Evolutionary conservation across 225 moss, liverwort and hornwort genomes (phyloP).

Genomic region (Takakia lepidozioides): DNA sequence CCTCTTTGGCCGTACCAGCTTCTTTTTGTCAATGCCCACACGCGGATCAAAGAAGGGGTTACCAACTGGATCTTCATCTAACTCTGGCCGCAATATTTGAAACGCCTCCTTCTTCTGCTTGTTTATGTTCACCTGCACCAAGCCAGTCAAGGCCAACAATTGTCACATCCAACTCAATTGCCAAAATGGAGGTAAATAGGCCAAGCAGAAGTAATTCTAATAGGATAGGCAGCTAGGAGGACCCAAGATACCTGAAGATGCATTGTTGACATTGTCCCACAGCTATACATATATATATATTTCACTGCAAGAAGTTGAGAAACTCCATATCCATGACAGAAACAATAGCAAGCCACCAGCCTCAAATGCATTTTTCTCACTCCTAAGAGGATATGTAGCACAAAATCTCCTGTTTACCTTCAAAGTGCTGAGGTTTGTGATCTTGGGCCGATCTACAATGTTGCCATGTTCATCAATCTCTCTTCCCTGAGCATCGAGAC

Average conservation of each 20-base stretch:
- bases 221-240: no score
- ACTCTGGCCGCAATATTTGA: conserved; percentile 87
- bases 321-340: no score
- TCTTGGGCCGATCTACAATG: conserved; percentile 81
- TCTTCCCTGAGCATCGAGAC: conserved; percentile 88
- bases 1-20: conserved; percentile 68
- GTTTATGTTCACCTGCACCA: conserved; percentile 88
- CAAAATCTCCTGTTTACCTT: no score
- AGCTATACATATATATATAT: no score
- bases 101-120: conserved; percentile 99
- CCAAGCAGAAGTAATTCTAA: no score
- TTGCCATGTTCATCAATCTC: conserved; percentile 94
- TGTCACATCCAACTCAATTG: background rate
- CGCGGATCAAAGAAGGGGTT: conserved; percentile 83
- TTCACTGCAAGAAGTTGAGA: no score
- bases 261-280: no score
- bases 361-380: no score
- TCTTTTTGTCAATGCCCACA: conserved; percentile 83
- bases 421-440: conserved; percentile 85
- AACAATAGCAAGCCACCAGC: no score
- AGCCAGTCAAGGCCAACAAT: conserved; percentile 2
- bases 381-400: no score
- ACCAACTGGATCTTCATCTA: conserved; percentile 88
- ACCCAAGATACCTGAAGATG: no score
- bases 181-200: background rate